phyloP scores from a whole-genome alignment of 345 rosid species.

The Toxicodendron radicans region DNA sequence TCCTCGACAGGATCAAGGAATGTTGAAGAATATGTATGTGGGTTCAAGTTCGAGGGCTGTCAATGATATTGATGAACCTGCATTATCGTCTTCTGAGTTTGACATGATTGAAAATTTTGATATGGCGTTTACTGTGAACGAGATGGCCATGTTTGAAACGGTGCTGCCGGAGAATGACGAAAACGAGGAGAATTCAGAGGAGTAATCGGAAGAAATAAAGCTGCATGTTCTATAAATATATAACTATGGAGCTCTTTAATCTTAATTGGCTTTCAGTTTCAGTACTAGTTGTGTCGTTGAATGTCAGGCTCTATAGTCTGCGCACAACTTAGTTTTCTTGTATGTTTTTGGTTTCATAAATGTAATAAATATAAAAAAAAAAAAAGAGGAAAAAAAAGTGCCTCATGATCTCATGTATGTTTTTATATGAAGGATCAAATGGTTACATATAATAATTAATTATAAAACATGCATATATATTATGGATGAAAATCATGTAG shows the following conservation, averaged over 20 bases:
- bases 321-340: neutral
- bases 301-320: too few relatives aligned
- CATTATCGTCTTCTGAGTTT: slow-evolving; percentile 14
- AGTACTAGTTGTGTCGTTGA: too few relatives aligned
- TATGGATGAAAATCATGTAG: too few relatives aligned
- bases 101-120: slow-evolving; percentile 12
- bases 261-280: too few relatives aligned
- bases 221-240: neutral
- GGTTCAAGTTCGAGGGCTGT: slow-evolving; percentile 1
- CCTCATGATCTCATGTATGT: too few relatives aligned
- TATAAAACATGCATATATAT: too few relatives aligned
- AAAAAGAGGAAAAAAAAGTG: neutral
- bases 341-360: neutral
- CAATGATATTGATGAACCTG: too few relatives aligned
- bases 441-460: too few relatives aligned
- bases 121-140: slow-evolving; percentile 19
- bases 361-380: neutral
- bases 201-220: neutral
- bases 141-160: slow-evolving; percentile 8
- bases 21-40: neutral
- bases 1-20: neutral
- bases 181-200: neutral
- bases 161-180: neutral
- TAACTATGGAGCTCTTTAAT: neutral
- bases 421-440: too few relatives aligned